These are phyloP conservation scores for Hysterium pulicare DNA, from an alignment of 2,329 filamentous ascomycete genomes.

Conservation along the genomic window DNA sequence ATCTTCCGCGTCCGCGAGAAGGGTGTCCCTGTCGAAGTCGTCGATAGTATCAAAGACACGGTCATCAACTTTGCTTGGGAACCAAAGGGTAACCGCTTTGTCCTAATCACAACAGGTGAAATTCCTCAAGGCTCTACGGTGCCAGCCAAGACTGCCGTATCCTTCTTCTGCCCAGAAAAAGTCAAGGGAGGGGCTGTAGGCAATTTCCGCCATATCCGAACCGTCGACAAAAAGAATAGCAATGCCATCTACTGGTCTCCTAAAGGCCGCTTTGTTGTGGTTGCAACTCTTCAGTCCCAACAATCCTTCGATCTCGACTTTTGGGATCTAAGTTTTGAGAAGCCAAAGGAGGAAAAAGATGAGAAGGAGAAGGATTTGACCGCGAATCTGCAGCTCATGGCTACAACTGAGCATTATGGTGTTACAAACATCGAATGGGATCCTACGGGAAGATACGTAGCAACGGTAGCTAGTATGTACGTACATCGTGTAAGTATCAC, in stretches of 20 bases:
- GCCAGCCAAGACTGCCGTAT: slow-evolving; percentile 86
- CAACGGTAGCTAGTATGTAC: slow-evolving; percentile 90
- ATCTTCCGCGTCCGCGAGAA: slow-evolving; percentile 98
- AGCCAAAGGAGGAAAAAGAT: slow-evolving; percentile 72
- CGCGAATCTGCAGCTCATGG: slow-evolving; percentile 93
- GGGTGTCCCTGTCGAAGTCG: slow-evolving; percentile 95
- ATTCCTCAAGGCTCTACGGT: slow-evolving; percentile 73
- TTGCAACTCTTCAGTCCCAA: slow-evolving; percentile 88
- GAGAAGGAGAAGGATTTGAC: slow-evolving; percentile 91
- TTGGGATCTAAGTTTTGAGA: slow-evolving; percentile 93
- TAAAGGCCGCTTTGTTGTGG: slow-evolving; percentile 87
- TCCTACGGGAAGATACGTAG: slow-evolving; percentile 89
- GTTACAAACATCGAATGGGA: slow-evolving; percentile 99
- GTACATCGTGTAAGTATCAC: slow-evolving; percentile 77
- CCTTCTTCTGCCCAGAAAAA: slow-evolving; percentile 97
- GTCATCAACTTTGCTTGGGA: slow-evolving; percentile 99
- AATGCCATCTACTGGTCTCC: slow-evolving; percentile 99
- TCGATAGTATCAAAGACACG: slow-evolving; percentile 95
- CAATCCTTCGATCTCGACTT: slow-evolving; percentile 96
- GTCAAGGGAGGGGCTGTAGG: slow-evolving; percentile 75
- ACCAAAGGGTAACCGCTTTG: slow-evolving; percentile 94
- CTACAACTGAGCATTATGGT: slow-evolving; percentile 90
- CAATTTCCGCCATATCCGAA: slow-evolving; percentile 95
- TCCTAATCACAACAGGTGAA: slow-evolving; percentile 93
- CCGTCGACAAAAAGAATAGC: slow-evolving; percentile 98